phyloP scores from a whole-genome alignment of 1,284 basidiomycete species.

The Moesziomyces aphidis region DNA sequence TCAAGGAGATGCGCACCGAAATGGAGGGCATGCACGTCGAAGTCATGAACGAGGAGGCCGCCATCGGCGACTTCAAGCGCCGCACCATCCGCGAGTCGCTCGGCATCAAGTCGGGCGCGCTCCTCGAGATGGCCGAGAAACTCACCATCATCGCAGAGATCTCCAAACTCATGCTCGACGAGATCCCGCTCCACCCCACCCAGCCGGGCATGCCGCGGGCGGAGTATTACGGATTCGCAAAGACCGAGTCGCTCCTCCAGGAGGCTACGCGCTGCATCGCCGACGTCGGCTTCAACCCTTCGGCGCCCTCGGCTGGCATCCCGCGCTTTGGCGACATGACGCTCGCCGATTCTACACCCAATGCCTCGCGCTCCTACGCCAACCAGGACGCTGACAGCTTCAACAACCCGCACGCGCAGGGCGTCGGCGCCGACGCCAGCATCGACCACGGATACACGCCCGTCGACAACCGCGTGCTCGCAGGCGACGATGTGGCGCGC shows the following conservation, averaged over 20 bases:
- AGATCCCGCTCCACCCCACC: conserved; percentile 83
- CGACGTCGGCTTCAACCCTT: conserved; percentile 57
- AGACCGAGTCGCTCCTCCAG: conserved; percentile 56
- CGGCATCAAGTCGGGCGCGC: conserved; percentile 86
- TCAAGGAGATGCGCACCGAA: conserved; percentile 81
- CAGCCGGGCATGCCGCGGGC: conserved; percentile 82
- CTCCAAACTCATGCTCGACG: conserved; percentile 82
- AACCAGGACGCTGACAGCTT: conserved; percentile 10
- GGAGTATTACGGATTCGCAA: conserved; percentile 73
- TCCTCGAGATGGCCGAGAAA: conserved; percentile 87
- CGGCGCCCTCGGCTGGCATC: conserved; percentile 37
- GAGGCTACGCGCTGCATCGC: conserved; percentile 56
- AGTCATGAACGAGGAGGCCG: conserved; percentile 84
- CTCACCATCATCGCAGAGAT: conserved; percentile 85
- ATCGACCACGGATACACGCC: conserved; percentile 36
- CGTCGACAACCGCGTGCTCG: conserved; percentile 8
- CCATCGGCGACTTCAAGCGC: conserved; percentile 86
- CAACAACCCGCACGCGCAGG: conserved; percentile 20
- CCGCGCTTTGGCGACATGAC: conserved; percentile 36
- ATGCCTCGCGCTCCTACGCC: conserved; percentile 26
- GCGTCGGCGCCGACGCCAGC: conserved; percentile 6
- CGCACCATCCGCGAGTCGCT: conserved; percentile 78
- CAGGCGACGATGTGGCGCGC: conserved; percentile 26
- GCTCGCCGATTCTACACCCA: conserved; percentile 27
- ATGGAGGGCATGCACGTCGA: conserved; percentile 82